Conservation (phyloP, 2,329 filamentous ascomycete species). For the Aquanectria penicillioides region DNA sequence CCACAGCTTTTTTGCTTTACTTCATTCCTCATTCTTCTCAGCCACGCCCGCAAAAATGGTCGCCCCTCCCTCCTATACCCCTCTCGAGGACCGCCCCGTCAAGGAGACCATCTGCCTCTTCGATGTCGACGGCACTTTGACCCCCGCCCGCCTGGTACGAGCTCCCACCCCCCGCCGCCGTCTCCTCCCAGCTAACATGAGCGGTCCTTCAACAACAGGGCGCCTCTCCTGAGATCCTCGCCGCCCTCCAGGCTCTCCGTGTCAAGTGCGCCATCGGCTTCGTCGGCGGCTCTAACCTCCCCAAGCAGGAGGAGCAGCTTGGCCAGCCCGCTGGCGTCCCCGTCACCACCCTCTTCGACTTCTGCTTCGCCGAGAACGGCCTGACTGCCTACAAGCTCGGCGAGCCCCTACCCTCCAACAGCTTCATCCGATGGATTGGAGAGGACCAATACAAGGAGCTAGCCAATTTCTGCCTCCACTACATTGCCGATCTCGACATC, state of each 20-base stretch:
- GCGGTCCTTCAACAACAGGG: slow-evolving; percentile 53
- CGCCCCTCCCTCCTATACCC: slow-evolving; percentile 65
- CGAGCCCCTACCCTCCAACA: slow-evolving; percentile 76
- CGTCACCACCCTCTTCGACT: slow-evolving; percentile 93
- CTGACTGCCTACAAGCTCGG: slow-evolving; percentile 90
- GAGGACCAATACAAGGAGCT: slow-evolving; percentile 85
- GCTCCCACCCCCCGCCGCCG: neutral
- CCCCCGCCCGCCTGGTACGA: slow-evolving; percentile 79
- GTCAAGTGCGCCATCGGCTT: slow-evolving; percentile 90
- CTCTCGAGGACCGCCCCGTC: slow-evolving; percentile 84
- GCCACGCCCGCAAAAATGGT: slow-evolving; percentile 50
- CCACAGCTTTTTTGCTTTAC: too few species aligned
- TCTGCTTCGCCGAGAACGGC: slow-evolving; percentile 97
- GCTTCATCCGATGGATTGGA: slow-evolving; percentile 92
- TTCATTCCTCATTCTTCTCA: neutral
- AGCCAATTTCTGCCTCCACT: slow-evolving; percentile 79
- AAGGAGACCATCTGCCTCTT: slow-evolving; percentile 96
- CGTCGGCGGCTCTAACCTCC: slow-evolving; percentile 91
- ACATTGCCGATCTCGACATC: slow-evolving; percentile 85
- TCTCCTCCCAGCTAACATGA: slow-evolving; percentile 2
- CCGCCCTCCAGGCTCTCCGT: slow-evolving; percentile 81
- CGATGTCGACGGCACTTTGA: slow-evolving; percentile 94
- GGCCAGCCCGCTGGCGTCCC: slow-evolving; percentile 69
- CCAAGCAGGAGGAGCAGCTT: slow-evolving; percentile 96
- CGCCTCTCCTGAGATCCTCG: slow-evolving; percentile 83